Conservation (phyloP, 331 rosid species). For the Pyracantha coccinea region DNA sequence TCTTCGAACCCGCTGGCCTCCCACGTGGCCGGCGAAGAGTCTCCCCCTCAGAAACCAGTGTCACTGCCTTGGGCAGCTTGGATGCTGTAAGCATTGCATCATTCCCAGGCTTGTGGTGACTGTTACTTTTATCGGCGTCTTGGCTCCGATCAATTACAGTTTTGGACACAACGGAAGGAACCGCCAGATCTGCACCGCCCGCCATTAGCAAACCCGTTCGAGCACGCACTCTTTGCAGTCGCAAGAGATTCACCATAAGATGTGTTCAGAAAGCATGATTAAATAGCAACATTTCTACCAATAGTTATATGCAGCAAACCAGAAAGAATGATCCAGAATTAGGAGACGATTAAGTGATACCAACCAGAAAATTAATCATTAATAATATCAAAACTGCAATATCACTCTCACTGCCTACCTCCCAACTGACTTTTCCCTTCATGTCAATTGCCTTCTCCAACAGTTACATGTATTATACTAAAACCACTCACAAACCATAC, state of each 20-base stretch:
- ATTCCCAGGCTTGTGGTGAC: slow-evolving; percentile 30
- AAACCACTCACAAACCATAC: slow-evolving; percentile 3
- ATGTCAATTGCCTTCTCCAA: slow-evolving; percentile 53
- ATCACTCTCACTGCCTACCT: slow-evolving; percentile 33
- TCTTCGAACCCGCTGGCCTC: slow-evolving; percentile 62
- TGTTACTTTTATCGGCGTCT: slow-evolving; percentile 34
- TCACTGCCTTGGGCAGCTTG: slow-evolving; percentile 40
- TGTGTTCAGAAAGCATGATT: slow-evolving; percentile 19
- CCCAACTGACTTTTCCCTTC: slow-evolving; percentile 38
- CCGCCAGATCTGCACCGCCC: slow-evolving; percentile 19
- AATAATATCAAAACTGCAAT: slow-evolving; percentile 4
- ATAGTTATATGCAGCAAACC: slow-evolving; percentile 30
- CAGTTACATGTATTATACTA: slow-evolving; percentile 28
- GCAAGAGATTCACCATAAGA: background rate
- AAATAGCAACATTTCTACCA: slow-evolving; percentile 33
- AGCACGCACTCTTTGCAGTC: slow-evolving; percentile 1
- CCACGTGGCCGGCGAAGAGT: slow-evolving; percentile 54
- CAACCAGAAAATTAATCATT: slow-evolving; percentile 25
- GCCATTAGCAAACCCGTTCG: slow-evolving; percentile 8
- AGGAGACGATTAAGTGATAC: slow-evolving; percentile 60
- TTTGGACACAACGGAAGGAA: slow-evolving; percentile 17
- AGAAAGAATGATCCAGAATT: slow-evolving; percentile 48
- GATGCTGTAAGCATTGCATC: slow-evolving; percentile 33
- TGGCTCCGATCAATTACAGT: slow-evolving; percentile 38
- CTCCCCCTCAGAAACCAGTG: slow-evolving; percentile 55